Evolutionary conservation across 805 yeast genomes (phyloP).

Genomic region (Candida ficus): DNA sequence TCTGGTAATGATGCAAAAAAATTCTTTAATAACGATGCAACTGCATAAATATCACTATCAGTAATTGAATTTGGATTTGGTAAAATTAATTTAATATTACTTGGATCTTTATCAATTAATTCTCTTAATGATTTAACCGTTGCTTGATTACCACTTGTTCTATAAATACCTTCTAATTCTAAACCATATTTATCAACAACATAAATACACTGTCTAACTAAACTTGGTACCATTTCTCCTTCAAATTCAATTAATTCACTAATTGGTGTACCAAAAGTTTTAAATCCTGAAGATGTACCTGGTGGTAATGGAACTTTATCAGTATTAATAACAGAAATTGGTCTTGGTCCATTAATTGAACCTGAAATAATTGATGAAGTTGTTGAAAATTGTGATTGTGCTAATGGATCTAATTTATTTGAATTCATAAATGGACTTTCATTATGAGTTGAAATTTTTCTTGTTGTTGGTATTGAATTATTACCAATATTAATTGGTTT

Average conservation of each 20-base stretch:
- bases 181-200: conserved; percentile 82
- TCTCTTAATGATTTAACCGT: conserved; percentile 70
- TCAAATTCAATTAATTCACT: conserved; percentile 73
- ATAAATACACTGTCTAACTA: conserved; percentile 84
- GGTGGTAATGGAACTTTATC: conserved; percentile 26
- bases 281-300: conserved; percentile 28
- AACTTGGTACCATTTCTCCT: conserved; percentile 86
- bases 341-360: conserved; percentile 24
- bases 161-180: conserved; percentile 83
- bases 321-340: conserved; percentile 24
- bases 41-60: conserved; percentile 79
- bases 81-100: conserved; percentile 51
- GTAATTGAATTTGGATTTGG: conserved; percentile 51
- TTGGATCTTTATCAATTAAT: conserved; percentile 70
- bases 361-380: conserved; percentile 6
- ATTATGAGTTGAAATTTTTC: conserved; percentile 29
- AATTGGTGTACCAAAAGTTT: conserved; percentile 81
- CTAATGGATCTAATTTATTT: conserved; percentile 6
- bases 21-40: conserved; percentile 81
- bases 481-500: conserved; percentile 11
- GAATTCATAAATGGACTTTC: conserved; percentile 30
- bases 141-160: conserved; percentile 74
- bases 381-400: conserved; percentile 9
- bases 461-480: conserved; percentile 13
- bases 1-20: conserved; percentile 85